Evolutionary conservation across 352 stramenopile species (phyloP).

Genomic region (Phytophthora pisi): DNA sequence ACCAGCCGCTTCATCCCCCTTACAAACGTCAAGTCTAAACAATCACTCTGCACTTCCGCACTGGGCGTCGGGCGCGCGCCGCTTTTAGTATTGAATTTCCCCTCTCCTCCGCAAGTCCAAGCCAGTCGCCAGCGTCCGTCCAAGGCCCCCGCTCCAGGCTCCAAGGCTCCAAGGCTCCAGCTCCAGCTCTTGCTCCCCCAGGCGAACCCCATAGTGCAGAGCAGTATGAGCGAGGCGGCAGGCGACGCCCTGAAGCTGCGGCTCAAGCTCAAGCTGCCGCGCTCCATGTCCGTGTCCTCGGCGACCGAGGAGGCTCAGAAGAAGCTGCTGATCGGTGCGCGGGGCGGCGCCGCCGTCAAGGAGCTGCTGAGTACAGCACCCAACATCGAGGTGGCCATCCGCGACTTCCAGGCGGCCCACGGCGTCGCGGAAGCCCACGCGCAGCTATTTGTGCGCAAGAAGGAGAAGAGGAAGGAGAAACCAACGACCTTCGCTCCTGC

Average conservation of each 20-base stretch:
- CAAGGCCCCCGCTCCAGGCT: slow-evolving; percentile 6
- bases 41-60: slow-evolving; percentile 36
- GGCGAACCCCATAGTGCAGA: neutral
- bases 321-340: slow-evolving; percentile 72
- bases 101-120: slow-evolving; percentile 27
- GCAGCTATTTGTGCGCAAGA: slow-evolving; percentile 43
- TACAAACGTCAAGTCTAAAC: slow-evolving; percentile 39
- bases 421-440: slow-evolving; percentile 59
- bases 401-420: slow-evolving; percentile 73
- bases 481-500: slow-evolving; percentile 51
- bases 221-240: slow-evolving; percentile 47
- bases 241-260: slow-evolving; percentile 43
- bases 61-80: slow-evolving; percentile 7
- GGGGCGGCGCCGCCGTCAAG: slow-evolving; percentile 76
- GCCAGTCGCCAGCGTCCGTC: slow-evolving; percentile 12
- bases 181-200: neutral
- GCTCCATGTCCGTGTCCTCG: slow-evolving; percentile 28
- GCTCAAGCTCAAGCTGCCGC: slow-evolving; percentile 72
- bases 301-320: slow-evolving; percentile 34
- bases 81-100: slow-evolving; percentile 41
- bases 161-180: neutral
- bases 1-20: neutral
- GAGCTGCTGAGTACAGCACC: slow-evolving; percentile 83
- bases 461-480: slow-evolving; percentile 28
- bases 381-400: slow-evolving; percentile 85